Conservation (phyloP, 139 green algal genomes). For the Spirogloea muscicola region DNA sequence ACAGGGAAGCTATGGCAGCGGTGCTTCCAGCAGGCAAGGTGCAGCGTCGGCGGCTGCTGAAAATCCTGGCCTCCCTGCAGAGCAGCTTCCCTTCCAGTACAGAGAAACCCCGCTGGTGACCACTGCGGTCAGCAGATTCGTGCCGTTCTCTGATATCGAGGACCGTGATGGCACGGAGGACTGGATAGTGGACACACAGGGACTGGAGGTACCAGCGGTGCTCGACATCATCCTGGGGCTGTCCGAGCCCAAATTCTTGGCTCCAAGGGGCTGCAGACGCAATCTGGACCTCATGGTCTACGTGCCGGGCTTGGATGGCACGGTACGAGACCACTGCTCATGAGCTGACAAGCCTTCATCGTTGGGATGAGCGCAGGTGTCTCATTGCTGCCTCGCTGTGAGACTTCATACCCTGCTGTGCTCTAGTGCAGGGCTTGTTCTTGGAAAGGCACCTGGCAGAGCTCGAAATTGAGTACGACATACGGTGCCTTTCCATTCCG, state of each 20-base stretch:
- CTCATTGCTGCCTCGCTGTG: too few relatives aligned
- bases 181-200: not conserved
- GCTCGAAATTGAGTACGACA: not conserved
- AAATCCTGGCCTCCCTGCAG: too few relatives aligned
- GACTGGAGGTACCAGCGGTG: not conserved
- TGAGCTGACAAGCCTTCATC: not conserved
- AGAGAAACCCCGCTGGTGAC: too few relatives aligned
- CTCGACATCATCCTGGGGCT: not conserved
- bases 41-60: too few relatives aligned
- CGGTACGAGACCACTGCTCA: slow-evolving; percentile 1
- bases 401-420: too few relatives aligned
- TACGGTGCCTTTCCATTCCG: slow-evolving; percentile 21
- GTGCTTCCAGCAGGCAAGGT: too few relatives aligned
- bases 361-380: too few relatives aligned
- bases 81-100: too few relatives aligned
- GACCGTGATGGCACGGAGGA: slow-evolving; percentile 5
- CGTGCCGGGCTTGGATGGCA: slow-evolving; percentile 12
- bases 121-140: too few relatives aligned
- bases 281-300: slow-evolving; percentile 23
- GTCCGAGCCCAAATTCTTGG: slow-evolving; percentile 24
- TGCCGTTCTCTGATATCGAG: too few relatives aligned
- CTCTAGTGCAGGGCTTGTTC: slow-evolving; percentile 23
- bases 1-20: too few relatives aligned
- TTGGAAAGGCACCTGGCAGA: slow-evolving; percentile 2
- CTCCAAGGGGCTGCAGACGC: slow-evolving; percentile 6